phyloP scores from a whole-genome alignment of 306 rosid genomes.

The Fragaria ananassa region DNA sequence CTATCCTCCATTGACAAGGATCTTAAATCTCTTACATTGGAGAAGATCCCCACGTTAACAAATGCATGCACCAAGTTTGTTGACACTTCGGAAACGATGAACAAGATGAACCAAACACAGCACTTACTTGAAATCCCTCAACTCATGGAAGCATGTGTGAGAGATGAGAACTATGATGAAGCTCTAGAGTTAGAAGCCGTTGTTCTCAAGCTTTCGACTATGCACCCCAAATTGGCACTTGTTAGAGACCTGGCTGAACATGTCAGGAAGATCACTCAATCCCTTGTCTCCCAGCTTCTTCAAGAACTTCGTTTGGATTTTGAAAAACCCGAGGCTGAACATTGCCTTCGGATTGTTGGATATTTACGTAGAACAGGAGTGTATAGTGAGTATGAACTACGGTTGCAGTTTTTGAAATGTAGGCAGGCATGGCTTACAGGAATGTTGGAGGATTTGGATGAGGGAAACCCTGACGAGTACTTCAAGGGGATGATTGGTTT shows the following conservation, averaged over 20 bases:
- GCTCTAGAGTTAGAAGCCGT: slow-evolving; percentile 91
- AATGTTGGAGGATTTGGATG: slow-evolving; percentile 88
- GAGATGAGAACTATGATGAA: slow-evolving; percentile 91
- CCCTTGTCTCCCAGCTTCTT: slow-evolving; percentile 92
- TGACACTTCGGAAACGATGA: slow-evolving; percentile 73
- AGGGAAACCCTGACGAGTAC: slow-evolving; percentile 77
- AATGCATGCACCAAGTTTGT: slow-evolving; percentile 78
- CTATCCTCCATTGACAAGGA: slow-evolving; percentile 52
- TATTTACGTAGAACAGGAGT: slow-evolving; percentile 84
- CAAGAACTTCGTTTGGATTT: slow-evolving; percentile 85
- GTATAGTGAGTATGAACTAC: slow-evolving; percentile 88
- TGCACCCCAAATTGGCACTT: slow-evolving; percentile 83
- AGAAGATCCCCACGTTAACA: slow-evolving; percentile 71
- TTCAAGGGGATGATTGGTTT: slow-evolving; percentile 88
- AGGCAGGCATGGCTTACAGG: slow-evolving; percentile 97
- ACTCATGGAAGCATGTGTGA: slow-evolving; percentile 87
- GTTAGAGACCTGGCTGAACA: slow-evolving; percentile 79
- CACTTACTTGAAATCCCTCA: slow-evolving; percentile 96
- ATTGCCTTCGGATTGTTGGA: slow-evolving; percentile 84
- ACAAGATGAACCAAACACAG: slow-evolving; percentile 91
- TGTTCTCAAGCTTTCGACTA: slow-evolving; percentile 80
- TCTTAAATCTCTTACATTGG: slow-evolving; percentile 53
- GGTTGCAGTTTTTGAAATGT: slow-evolving; percentile 94
- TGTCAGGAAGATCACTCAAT: slow-evolving; percentile 81
- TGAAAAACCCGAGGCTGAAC: slow-evolving; percentile 63